Evolutionary conservation across 2,329 filamentous ascomycete genomes (phyloP), one percentile per base, ranked within the genome.

Genomic region (Chaetomium globosum): DNA sequence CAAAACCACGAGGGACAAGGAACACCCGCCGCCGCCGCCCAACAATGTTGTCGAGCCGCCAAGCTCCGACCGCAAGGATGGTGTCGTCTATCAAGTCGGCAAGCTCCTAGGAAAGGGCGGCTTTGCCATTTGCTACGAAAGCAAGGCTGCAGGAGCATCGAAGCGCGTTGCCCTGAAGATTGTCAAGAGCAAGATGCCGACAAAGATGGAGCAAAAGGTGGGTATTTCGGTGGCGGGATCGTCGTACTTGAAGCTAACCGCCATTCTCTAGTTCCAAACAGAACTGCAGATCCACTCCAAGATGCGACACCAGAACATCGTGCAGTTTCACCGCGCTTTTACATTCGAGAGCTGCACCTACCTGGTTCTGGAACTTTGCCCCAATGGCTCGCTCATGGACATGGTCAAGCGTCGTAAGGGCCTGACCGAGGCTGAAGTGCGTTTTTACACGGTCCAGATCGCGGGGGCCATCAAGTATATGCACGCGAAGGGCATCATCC

Each of bases 271-370:
- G 86, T 89, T 89, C 72, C 87, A 89, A 87, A 87, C 86, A 26
- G 95, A 99, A 77, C 86, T 99, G 7, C 94, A 98, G 78, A 97
- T 99, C 67, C 95, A 99, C 79, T 97, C 95, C 52, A 99, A 98
- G 76, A 94, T 99, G 87, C 88, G 89, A 65, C 95, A 99, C 75
- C 90, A 91, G 61, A 97, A 97, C 76, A 94, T 99, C 70, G 95
- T 99, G 68, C 90, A 94, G 72, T 99, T 99, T 77, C 87, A 96
- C 73, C 88, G 94, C 71, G 95, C 95, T 39, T 99, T 99, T 75
- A 90, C 93, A 13, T 96, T 93, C 77, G 85, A 92, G 70, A 88
- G 87, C 69, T 93, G 89, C 76, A 98, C 95, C 65, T 99, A 96
- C 73, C 90, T 99, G 57, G 91, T 98, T 55, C 84, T 99, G 31